Conservation (phyloP, 345 rosid species). For the Camelina neglecta region DNA sequence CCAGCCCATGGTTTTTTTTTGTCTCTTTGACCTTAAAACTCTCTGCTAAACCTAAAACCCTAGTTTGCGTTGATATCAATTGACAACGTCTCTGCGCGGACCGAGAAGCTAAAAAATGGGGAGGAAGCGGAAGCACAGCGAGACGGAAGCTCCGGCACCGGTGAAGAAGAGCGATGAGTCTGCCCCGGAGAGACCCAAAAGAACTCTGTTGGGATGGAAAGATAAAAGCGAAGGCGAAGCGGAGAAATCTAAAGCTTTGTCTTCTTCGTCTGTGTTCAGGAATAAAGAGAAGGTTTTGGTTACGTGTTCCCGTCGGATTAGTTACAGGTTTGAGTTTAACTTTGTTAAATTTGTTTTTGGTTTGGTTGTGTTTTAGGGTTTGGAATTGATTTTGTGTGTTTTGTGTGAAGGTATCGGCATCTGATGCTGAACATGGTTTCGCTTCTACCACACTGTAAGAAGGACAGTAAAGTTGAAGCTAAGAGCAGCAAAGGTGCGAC, state of each 20-base stretch:
- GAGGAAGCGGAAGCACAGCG: slow-evolving; percentile 76
- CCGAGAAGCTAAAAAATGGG: slow-evolving; percentile 48
- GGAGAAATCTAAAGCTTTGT: slow-evolving; percentile 31
- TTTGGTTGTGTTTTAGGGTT: slow-evolving; percentile 6
- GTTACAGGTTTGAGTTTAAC: slow-evolving; percentile 57
- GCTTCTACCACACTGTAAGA: slow-evolving; percentile 93
- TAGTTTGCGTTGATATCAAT: background rate
- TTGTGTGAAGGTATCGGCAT: slow-evolving; percentile 74
- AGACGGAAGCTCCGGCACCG: slow-evolving; percentile 47
- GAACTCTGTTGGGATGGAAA: slow-evolving; percentile 85
- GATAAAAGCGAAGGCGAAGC: slow-evolving; percentile 46
- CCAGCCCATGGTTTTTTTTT: background rate
- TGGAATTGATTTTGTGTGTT: background rate
- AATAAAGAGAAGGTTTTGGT: slow-evolving; percentile 87
- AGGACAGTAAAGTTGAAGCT: slow-evolving; percentile 90
- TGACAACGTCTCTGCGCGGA: background rate
- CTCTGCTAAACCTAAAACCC: slow-evolving; percentile 29
- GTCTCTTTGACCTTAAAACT: background rate
- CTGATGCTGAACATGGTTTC: slow-evolving; percentile 95
- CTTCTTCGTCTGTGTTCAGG: slow-evolving; percentile 53
- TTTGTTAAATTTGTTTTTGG: background rate
- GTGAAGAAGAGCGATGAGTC: slow-evolving; percentile 50
- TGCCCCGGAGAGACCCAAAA: slow-evolving; percentile 63
- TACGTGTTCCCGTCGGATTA: slow-evolving; percentile 87
- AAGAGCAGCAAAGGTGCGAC: slow-evolving; percentile 77